These are phyloP conservation scores for Lentinula sp. DNA, from an alignment of 768 basidiomycete species.

Conservation along the genomic window DNA sequence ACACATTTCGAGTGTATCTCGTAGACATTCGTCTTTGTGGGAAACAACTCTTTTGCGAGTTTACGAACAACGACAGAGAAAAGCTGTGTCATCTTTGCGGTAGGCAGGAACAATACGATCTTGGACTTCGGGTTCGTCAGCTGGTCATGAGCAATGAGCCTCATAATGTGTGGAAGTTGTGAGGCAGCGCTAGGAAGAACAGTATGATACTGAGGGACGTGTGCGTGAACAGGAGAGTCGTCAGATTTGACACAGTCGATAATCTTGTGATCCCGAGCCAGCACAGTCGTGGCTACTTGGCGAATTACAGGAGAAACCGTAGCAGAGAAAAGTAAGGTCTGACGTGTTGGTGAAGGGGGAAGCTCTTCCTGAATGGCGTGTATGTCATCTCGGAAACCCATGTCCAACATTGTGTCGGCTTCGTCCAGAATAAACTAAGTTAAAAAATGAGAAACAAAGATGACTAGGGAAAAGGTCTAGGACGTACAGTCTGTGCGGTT, in stretches of 20 bases:
- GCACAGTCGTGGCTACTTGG: constrained; percentile 55
- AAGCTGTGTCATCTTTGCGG: constrained; percentile 80
- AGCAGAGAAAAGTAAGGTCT: constrained; percentile 90
- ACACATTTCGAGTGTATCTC: constrained; percentile 80
- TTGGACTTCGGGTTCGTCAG: constrained; percentile 64
- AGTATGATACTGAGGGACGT: constrained; percentile 81
- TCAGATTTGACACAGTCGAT: constrained; percentile 67
- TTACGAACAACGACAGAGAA: constrained; percentile 57
- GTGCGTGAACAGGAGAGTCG: constrained; percentile 59
- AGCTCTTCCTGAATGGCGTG: constrained; percentile 61
- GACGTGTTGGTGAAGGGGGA: constrained; percentile 60
- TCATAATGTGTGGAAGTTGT: constrained; percentile 74
- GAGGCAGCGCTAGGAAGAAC: constrained; percentile 57
- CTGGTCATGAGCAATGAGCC: constrained; percentile 85
- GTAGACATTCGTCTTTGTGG: constrained; percentile 53
- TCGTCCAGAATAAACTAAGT: constrained; percentile 83
- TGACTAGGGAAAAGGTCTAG: not conserved
- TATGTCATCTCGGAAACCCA: constrained; percentile 89
- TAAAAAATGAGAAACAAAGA: constrained; percentile 2
- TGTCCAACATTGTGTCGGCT: constrained; percentile 84
- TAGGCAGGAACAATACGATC: constrained; percentile 76
- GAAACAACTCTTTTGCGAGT: constrained; percentile 36
- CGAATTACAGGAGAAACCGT: constrained; percentile 72
- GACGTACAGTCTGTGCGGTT: constrained; percentile 53
- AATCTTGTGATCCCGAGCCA: constrained; percentile 58